Base-by-base conservation (phyloP, 208 protist genomes). In the Leishmania braziliensis region DNA sequence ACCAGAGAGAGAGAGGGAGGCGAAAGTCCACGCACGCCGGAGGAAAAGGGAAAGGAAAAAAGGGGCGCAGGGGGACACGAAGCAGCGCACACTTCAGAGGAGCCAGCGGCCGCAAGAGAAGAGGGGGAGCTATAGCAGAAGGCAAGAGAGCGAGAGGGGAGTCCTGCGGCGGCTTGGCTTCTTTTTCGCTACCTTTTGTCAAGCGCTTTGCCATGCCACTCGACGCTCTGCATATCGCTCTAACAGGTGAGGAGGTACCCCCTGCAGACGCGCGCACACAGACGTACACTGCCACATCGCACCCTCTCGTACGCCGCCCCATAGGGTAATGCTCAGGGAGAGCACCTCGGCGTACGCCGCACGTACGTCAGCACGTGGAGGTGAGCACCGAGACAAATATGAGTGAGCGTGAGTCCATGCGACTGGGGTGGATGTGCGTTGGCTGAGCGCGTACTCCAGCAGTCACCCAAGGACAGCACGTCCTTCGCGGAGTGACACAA, bases 71-170 rank as follows among this genome's bases (percentile, higher is more conserved):
- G 43, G 43, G 43, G 43, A 46, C 43, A 46, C 43, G 43, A 81
- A n/a, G 56, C 68, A 76, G 53, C 4, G 33, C 50, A 46, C 36
- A 12, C 39, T 66, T 73, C 29, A 79, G 77, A 63, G 71, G 0
- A 39, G 10, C 29, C 54, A 6, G 36, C 20, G 23, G 5, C 14
- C 18, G 62, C 5, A 80, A 74, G 74, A 62, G 74, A 80, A 53
- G 50, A 69, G 68, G 18, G 8, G 33, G 62, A 1, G 69, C 53
- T 9, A 83, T 50, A 29, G 72, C 14, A 36, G 75, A 36, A 81
- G 14, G 10, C 23, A 51, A 79, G 60, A 75, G 36, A 79, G 56
- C 20, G 29, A 26, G 23, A 56, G 48, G 69, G 43, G 43, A 46
- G 43, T 46, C 43, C 43, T 46, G 43, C 43, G 43, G 43, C 43